Evolutionary conservation across 2,329 filamentous ascomycete genomes (phyloP).

Genomic region (Nemania bipapillata): DNA sequence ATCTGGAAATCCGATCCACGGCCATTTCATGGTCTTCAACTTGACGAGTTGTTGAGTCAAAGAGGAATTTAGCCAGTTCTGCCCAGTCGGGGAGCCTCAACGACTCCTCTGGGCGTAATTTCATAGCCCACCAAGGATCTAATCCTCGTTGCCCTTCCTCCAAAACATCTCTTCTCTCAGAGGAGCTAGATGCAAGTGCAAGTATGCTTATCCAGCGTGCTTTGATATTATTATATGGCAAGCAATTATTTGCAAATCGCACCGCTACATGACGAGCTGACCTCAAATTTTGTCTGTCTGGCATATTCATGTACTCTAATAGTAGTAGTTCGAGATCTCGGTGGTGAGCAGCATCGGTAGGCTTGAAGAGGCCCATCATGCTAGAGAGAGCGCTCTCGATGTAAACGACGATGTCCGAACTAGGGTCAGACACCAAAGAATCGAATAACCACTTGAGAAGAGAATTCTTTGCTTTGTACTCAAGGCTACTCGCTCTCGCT

Average conservation of each 20-base stretch:
- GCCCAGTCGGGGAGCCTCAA: constrained; percentile 62
- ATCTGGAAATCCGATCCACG: constrained; percentile 56
- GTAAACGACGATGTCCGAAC: constrained; percentile 79
- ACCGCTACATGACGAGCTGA: constrained; percentile 84
- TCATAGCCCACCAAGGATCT: constrained; percentile 68
- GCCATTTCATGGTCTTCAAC: constrained; percentile 47
- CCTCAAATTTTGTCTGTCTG: constrained; percentile 66
- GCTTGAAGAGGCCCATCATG: constrained; percentile 64
- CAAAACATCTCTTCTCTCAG: constrained; percentile 81
- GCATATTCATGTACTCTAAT: constrained; percentile 72
- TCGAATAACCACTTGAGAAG: constrained; percentile 82
- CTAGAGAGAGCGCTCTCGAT: constrained; percentile 90
- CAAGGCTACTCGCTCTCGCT: constrained; percentile 70
- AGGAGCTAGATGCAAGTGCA: constrained; percentile 73
- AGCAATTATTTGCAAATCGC: constrained; percentile 88
- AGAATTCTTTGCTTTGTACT: constrained; percentile 63
- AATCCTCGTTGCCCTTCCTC: constrained; percentile 92
- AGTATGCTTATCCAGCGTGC: constrained; percentile 90
- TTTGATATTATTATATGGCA: constrained; percentile 80
- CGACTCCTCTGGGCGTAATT: constrained; percentile 51
- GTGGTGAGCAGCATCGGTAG: constrained; percentile 46
- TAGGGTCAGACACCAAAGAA: constrained; percentile 82
- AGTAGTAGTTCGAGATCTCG: constrained; percentile 65
- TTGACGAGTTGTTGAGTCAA: constrained; percentile 49
- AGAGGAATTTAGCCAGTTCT: constrained; percentile 63